Conservation (phyloP, 768 basidiomycete species). For the Suillus ampliporus region DNA sequence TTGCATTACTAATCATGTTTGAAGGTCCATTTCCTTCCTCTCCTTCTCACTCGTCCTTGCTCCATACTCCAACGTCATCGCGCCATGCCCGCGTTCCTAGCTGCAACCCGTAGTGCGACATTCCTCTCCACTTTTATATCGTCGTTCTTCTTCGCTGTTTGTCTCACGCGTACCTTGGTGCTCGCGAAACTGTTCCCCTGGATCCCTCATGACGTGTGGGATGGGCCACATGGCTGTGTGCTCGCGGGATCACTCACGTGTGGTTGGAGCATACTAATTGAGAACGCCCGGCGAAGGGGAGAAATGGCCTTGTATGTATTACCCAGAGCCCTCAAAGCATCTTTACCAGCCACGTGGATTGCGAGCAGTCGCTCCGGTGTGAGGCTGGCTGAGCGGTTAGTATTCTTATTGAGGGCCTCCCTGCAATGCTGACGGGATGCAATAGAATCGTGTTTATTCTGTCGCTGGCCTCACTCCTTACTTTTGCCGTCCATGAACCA, state of each 20-base stretch:
- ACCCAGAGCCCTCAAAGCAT: constrained; percentile 69
- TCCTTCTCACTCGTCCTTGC: constrained; percentile 62
- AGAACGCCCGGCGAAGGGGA: constrained; percentile 70
- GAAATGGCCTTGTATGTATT: constrained; percentile 85
- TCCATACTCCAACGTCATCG: constrained; percentile 52
- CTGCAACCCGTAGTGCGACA: constrained; percentile 66
- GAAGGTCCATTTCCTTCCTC: constrained; percentile 74
- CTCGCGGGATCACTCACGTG: constrained; percentile 72
- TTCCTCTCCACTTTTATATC: constrained; percentile 78
- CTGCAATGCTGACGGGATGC: constrained; percentile 19
- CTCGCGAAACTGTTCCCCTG: constrained; percentile 66
- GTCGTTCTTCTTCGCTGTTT: constrained; percentile 73
- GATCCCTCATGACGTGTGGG: constrained; percentile 81
- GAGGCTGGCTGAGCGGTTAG: constrained; percentile 60
- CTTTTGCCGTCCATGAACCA: constrained; percentile 64
- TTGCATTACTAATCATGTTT: constrained; percentile 5
- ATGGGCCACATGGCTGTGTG: constrained; percentile 74
- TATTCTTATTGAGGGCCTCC: constrained; percentile 4
- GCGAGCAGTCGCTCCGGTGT: constrained; percentile 48
- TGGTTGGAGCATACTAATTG: constrained; percentile 80
- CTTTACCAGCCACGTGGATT: constrained; percentile 60
- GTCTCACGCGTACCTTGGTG: constrained; percentile 68
- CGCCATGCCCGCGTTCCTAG: constrained; percentile 47
- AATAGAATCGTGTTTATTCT: constrained; percentile 61
- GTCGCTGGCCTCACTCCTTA: constrained; percentile 69